A percentile compares a stretch with the other conserved stretches of the same genome.
Conservation (phyloP, 495 filamentous ascomycete genomes). For the Talaromyces liani region DNA sequence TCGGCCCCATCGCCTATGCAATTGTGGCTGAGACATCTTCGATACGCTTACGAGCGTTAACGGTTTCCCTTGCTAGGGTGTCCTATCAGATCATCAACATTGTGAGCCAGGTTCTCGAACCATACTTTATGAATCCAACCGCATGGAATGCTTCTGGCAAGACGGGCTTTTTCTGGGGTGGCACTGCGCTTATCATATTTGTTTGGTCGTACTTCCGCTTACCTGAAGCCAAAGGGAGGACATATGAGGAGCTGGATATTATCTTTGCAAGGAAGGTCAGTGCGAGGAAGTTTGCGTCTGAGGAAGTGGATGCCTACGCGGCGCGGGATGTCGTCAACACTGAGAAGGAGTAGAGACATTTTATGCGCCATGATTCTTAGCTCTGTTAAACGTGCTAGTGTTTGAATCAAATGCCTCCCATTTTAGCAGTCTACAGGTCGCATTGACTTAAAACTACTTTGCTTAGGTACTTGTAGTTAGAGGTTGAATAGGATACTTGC, state of each 20-base stretch:
- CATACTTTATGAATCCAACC: conserved; percentile 61
- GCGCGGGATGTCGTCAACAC: conserved; percentile 13
- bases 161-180: conserved; percentile 64
- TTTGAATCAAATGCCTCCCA: not conserved
- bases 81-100: conserved; percentile 60
- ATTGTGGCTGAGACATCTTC: conserved; percentile 66
- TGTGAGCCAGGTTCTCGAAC: conserved; percentile 55
- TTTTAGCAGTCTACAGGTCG: not conserved
- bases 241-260: conserved; percentile 61
- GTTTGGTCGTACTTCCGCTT: conserved; percentile 63
- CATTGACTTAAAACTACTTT: not conserved
- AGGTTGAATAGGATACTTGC: not conserved
- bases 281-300: conserved; percentile 54
- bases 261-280: conserved; percentile 51
- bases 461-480: not conserved
- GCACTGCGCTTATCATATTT: conserved; percentile 53
- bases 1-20: conserved; percentile 66
- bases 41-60: conserved; percentile 58
- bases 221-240: conserved; percentile 56
- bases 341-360: not conserved
- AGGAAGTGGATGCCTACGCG: conserved; percentile 50
- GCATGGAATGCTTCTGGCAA: conserved; percentile 61
- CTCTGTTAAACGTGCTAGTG: not conserved
- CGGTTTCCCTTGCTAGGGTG: conserved; percentile 54
- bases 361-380: not conserved